These are phyloP conservation scores for Puccinia hordei DNA, from an alignment of 1,284 basidiomycete genomes.

Conservation along the genomic window DNA sequence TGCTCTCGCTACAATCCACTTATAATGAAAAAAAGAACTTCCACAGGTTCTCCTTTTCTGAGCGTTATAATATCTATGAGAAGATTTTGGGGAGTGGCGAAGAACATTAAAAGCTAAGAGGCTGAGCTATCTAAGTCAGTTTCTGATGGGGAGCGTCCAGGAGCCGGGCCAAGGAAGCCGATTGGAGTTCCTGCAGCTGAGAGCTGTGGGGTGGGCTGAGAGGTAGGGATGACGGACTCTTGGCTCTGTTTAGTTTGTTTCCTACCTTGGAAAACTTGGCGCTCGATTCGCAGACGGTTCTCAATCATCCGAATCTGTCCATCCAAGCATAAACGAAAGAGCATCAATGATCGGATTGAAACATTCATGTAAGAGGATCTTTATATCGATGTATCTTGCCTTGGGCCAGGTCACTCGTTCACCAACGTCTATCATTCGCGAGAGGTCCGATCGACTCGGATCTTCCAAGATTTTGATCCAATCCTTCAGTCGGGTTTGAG, in stretches of 20 bases:
- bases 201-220: background rate
- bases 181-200: background rate
- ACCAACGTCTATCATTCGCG: constrained; percentile 80
- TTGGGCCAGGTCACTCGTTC: constrained; percentile 94
- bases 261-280: constrained; percentile 78
- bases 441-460: constrained; percentile 65
- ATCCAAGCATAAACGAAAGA: background rate
- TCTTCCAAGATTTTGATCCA: constrained; percentile 83
- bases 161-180: background rate
- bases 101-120: too few relatives aligned
- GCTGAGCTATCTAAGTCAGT: background rate
- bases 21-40: too few relatives aligned
- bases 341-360: too few relatives aligned
- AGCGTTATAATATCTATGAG: too few relatives aligned
- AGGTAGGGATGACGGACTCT: constrained; percentile 62
- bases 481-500: constrained; percentile 71
- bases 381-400: constrained; percentile 63
- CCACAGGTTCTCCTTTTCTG: too few relatives aligned
- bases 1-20: too few relatives aligned
- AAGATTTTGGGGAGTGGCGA: too few relatives aligned
- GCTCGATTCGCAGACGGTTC: constrained; percentile 76
- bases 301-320: constrained; percentile 82
- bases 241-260: constrained; percentile 66
- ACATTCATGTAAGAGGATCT: too few relatives aligned
- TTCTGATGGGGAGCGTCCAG: background rate